Evolutionary conservation across 257 asterid species (phyloP).

Genomic region (Solanum virginianum): DNA sequence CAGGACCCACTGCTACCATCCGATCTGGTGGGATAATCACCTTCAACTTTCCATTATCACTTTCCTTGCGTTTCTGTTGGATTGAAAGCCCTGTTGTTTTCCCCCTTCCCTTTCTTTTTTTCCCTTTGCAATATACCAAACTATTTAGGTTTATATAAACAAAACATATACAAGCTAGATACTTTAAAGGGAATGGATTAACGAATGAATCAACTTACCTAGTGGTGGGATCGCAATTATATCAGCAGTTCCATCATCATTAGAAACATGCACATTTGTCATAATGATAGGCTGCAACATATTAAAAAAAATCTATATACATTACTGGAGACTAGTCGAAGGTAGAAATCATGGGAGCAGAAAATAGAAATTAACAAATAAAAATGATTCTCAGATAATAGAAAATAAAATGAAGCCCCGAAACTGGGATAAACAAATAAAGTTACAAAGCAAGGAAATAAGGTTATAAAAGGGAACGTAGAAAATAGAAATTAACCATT

Average conservation of each 20-base stretch:
- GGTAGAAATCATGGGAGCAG: not conserved
- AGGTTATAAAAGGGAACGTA: not conserved
- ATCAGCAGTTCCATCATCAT: not conserved
- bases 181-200: not conserved
- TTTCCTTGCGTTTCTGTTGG: not conserved
- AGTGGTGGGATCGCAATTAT: not conserved
- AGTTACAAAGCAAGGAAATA: not conserved
- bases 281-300: not conserved
- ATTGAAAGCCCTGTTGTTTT: not conserved
- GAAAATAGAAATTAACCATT: not conserved
- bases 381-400: not conserved
- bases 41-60: not conserved
- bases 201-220: not conserved
- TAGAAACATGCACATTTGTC: not conserved
- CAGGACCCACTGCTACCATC: not conserved
- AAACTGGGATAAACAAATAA: not conserved
- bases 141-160: not conserved
- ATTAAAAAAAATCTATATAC: not conserved
- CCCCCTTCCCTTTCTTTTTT: not conserved
- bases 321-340: not conserved
- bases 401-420: no score
- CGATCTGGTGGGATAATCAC: not conserved
- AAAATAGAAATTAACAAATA: not conserved
- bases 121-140: not conserved
- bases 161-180: not conserved